A percentile compares a stretch with the other conserved stretches of the same genome.
These are phyloP conservation scores for Aspergillus brunneoviolaceus DNA, from an alignment of 2,329 filamentous ascomycete genomes.

Conservation along the genomic window DNA sequence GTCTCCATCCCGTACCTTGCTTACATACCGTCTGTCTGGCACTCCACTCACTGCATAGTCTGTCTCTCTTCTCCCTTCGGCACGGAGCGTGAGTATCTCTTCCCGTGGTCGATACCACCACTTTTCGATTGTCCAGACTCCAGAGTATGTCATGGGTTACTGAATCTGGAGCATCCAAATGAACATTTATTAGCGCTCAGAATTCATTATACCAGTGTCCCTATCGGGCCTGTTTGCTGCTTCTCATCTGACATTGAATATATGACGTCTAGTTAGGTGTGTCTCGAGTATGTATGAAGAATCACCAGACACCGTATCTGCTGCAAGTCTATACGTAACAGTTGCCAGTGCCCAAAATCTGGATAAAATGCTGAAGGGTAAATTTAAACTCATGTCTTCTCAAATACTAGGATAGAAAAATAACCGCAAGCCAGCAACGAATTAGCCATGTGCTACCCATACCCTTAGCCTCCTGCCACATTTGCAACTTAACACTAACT, in stretches of 20 bases:
- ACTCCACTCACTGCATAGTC: not conserved
- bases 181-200: not conserved
- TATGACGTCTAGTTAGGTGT: no score
- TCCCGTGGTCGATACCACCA: not conserved
- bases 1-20: no score
- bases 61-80: not conserved
- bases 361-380: no score
- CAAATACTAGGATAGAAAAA: not conserved
- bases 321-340: no score
- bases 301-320: no score
- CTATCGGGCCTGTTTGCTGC: not conserved
- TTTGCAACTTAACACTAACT: not conserved
- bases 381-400: no score
- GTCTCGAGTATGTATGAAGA: no score
- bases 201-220: not conserved
- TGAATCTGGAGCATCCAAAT: no score
- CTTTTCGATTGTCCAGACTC: not conserved
- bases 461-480: constrained; percentile 6
- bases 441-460: constrained; percentile 10
- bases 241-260: not conserved
- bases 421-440: not conserved
- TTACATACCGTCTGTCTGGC: no score
- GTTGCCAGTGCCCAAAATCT: no score
- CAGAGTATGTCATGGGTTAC: no score
- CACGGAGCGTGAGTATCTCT: constrained; percentile 5